Conservation (phyloP, 208 protist species). For the Trypanosoma caninum region DNA sequence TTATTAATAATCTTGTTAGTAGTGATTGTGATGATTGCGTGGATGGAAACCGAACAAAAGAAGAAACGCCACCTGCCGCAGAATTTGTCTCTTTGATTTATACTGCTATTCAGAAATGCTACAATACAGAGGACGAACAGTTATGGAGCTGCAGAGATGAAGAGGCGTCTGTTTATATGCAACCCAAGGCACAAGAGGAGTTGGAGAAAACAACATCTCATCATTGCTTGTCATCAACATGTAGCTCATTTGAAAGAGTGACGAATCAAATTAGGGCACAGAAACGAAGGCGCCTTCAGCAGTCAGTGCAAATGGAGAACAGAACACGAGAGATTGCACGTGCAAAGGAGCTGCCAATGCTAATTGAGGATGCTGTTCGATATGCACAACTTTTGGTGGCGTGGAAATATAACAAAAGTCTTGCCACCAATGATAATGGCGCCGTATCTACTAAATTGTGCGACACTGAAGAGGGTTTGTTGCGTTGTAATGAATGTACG, state of each 20-base stretch:
- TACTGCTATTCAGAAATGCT: conserved; percentile 17
- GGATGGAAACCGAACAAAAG: background rate
- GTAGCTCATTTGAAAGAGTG: conserved; percentile 6
- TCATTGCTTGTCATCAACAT: background rate
- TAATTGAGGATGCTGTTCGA: conserved; percentile 36
- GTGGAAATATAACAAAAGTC: conserved; percentile 13
- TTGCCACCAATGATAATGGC: background rate
- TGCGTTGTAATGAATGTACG: background rate
- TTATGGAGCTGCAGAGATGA: background rate
- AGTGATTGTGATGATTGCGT: too few species aligned
- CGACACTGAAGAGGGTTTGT: background rate
- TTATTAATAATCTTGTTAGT: too few species aligned
- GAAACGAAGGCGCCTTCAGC: conserved; percentile 5
- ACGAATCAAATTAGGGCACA: conserved; percentile 8
- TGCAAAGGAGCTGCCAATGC: conserved; percentile 15
- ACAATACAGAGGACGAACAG: conserved; percentile 23
- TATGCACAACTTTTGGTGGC: conserved; percentile 30
- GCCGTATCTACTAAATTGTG: too few species aligned
- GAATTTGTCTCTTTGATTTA: conserved; percentile 19
- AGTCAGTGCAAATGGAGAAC: conserved; percentile 5
- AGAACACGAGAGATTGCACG: conserved; percentile 5
- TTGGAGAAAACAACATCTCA: background rate
- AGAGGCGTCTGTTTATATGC: too few species aligned
- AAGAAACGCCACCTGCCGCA: background rate
- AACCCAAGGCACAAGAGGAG: too few species aligned